These are phyloP conservation scores for Phytopythium boreale DNA, from an alignment of 352 stramenopile genomes.

Conservation along the genomic window DNA sequence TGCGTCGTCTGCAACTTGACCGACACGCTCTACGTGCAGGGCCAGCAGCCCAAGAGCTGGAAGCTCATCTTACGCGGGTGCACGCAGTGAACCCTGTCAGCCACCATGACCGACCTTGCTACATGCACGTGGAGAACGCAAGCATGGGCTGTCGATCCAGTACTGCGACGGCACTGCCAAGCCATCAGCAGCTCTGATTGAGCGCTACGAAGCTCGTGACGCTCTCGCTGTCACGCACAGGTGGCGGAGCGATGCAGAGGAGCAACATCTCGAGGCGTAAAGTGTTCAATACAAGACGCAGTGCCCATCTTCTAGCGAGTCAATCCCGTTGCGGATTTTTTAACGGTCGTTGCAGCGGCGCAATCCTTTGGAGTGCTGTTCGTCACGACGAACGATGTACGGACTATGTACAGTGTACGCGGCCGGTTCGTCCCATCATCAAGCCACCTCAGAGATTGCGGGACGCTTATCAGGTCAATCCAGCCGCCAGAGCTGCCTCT, in stretches of 20 bases:
- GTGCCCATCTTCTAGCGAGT: too few species aligned
- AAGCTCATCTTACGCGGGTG: conserved; percentile 55
- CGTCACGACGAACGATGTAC: neutral
- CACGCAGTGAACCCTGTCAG: conserved; percentile 27
- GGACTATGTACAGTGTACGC: neutral
- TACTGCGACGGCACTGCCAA: too few species aligned
- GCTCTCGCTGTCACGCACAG: neutral
- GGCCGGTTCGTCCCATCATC: neutral
- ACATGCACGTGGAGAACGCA: neutral
- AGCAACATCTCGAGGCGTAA: neutral
- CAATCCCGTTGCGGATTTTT: too few species aligned
- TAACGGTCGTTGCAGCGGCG: too few species aligned
- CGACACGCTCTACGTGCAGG: conserved; percentile 56
- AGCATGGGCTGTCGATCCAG: too few species aligned
- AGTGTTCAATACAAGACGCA: neutral
- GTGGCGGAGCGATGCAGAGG: neutral
- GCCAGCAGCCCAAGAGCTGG: conserved; percentile 42
- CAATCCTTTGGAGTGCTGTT: neutral
- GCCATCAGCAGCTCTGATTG: too few species aligned
- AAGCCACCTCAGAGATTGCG: neutral
- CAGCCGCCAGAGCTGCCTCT: neutral
- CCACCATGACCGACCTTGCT: neutral
- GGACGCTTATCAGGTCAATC: neutral
- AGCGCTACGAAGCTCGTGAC: neutral
- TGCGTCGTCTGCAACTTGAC: conserved; percentile 70